These are phyloP conservation scores for Fraxinus sp. DNA, from an alignment of 305 asterid species.

Conservation along the genomic window DNA sequence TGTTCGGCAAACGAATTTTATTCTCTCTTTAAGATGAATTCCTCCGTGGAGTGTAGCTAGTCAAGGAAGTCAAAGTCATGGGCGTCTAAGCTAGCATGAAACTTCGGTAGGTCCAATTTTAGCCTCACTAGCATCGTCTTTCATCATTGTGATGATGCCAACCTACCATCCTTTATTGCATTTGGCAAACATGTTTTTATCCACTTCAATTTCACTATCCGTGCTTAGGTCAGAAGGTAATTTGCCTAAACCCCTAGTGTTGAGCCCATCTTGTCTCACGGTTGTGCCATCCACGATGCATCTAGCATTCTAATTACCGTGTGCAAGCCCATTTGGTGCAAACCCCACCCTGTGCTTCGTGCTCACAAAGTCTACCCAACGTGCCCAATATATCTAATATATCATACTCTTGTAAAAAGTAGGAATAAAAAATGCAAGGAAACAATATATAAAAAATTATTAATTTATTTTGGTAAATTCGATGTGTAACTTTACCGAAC, in stretches of 20 bases:
- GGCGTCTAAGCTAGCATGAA: background rate
- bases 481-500: background rate
- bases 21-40: background rate
- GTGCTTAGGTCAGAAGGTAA: background rate
- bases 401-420: background rate
- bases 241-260: background rate
- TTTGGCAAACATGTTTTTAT: background rate
- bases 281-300: background rate
- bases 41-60: background rate
- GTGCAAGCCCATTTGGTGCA: background rate
- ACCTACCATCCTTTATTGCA: background rate
- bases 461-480: background rate
- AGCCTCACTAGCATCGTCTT: background rate
- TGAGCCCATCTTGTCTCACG: background rate
- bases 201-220: background rate
- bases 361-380: background rate
- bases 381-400: background rate
- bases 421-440: background rate
- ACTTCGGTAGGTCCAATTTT: background rate
- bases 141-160: background rate
- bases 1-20: background rate
- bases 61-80: background rate
- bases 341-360: background rate
- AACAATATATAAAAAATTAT: background rate
- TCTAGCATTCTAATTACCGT: background rate